Conservation (phyloP, 805 yeast species). For the Lipomyces kockii region DNA sequence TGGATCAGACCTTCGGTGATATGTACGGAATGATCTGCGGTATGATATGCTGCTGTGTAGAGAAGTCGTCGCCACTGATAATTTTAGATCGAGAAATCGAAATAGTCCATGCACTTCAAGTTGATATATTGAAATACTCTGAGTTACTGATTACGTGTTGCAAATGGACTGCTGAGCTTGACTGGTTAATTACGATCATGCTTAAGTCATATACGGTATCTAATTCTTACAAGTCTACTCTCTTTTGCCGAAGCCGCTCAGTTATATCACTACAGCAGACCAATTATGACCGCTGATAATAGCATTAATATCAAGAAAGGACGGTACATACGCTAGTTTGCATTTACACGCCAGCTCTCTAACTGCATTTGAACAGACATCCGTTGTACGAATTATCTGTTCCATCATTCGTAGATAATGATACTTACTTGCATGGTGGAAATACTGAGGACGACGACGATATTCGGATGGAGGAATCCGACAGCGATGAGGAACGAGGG, state of each 20-base stretch:
- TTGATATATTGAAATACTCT: constrained; percentile 33
- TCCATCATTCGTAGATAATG: constrained; percentile 52
- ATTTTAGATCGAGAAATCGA: constrained; percentile 47
- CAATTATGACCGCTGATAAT: constrained; percentile 43
- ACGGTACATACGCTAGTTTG: constrained; percentile 5
- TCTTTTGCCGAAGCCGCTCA: constrained; percentile 47
- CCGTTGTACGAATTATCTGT: constrained; percentile 52
- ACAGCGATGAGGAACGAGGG: constrained; percentile 41
- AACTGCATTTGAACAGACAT: constrained; percentile 44
- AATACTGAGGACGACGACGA: constrained; percentile 2
- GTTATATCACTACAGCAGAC: constrained; percentile 44
- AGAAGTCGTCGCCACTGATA: constrained; percentile 33
- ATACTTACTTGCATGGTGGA: constrained; percentile 44
- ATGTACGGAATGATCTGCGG: constrained; percentile 47
- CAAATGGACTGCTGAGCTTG: constrained; percentile 46
- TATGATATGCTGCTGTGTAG: neutral
- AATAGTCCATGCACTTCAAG: constrained; percentile 45
- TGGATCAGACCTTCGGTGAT: constrained; percentile 52
- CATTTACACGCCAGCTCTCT: neutral
- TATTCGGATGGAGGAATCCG: constrained; percentile 19
- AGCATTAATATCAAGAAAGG: constrained; percentile 49
- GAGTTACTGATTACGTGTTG: constrained; percentile 37
- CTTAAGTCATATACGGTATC: neutral
- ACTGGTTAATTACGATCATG: constrained; percentile 38
- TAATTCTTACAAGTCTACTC: constrained; percentile 35